phyloP scores from a whole-genome alignment of 164 flowering plant genomes.

The Stephania japonica region DNA sequence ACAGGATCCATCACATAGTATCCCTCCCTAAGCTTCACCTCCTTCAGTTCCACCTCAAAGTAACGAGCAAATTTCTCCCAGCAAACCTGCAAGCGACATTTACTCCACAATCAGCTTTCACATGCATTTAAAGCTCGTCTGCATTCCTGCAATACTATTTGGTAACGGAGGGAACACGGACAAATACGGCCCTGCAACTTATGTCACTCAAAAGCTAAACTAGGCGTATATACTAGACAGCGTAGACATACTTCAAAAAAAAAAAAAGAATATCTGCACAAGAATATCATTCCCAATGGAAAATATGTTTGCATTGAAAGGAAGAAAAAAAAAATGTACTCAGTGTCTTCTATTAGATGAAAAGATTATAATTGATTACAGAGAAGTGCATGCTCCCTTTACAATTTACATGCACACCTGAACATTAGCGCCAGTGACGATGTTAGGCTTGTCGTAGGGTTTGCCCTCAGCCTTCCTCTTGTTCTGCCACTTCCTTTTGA shows the following conservation, averaged over 20 bases:
- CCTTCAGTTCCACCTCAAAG: conserved; percentile 73
- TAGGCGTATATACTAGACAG: too few species aligned
- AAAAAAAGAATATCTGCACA: not conserved
- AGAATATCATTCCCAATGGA: not conserved
- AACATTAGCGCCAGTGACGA: conserved; percentile 69
- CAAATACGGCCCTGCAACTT: not conserved
- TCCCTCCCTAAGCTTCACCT: conserved; percentile 58
- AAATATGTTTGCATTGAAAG: not conserved
- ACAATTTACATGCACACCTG: conserved; percentile 25
- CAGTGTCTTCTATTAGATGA: not conserved
- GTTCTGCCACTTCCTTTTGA: conserved; percentile 69
- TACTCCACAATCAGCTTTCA: too few species aligned
- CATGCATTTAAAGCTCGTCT: too few species aligned
- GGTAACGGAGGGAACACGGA: too few species aligned
- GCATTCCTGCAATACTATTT: too few species aligned
- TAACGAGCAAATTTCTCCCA: conserved; percentile 82
- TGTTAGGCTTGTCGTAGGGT: conserved; percentile 60
- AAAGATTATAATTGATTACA: not conserved
- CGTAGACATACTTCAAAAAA: too few species aligned
- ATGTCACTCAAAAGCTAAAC: not conserved
- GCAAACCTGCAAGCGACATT: conserved; percentile 25
- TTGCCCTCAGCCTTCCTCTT: conserved; percentile 48
- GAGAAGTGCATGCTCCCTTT: not conserved
- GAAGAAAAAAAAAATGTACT: not conserved
- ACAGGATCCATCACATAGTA: conserved; percentile 72